A percentile compares a stretch with the other conserved stretches of the same genome.
These are phyloP conservation scores for Penicillium sp. DNA, from an alignment of 2,329 filamentous ascomycete species.

Conservation along the genomic window DNA sequence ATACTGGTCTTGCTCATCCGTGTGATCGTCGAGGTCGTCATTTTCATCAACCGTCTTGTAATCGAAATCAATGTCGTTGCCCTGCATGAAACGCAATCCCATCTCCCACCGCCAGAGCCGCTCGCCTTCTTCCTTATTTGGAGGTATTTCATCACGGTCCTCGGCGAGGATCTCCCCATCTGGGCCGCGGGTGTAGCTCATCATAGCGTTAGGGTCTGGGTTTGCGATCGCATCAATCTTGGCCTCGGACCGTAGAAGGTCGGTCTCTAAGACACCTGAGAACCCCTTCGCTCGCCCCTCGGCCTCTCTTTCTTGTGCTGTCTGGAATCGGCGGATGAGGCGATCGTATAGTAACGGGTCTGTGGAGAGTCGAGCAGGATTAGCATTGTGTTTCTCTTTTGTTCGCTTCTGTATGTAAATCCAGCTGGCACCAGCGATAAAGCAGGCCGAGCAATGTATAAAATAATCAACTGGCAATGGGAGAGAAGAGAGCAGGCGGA, in stretches of 20 bases:
- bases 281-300: conserved; percentile 69
- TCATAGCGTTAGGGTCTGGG: conserved; percentile 44
- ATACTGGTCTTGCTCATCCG: conserved; percentile 62
- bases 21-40: conserved; percentile 60
- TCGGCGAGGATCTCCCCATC: conserved; percentile 52
- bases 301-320: conserved; percentile 60
- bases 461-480: conserved; percentile 12
- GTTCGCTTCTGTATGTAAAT: conserved; percentile 7
- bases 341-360: conserved; percentile 77
- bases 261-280: conserved; percentile 67
- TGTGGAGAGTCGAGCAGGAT: conserved; percentile 23
- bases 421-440: conserved; percentile 5
- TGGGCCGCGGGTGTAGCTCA: conserved; percentile 44
- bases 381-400: conserved; percentile 20
- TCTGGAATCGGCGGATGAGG: conserved; percentile 68
- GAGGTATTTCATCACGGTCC: conserved; percentile 50
- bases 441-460: neutral
- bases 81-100: conserved; percentile 63
- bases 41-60: conserved; percentile 63
- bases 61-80: conserved; percentile 69
- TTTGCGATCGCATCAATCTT: conserved; percentile 57
- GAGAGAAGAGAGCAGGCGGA: conserved; percentile 33
- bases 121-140: conserved; percentile 57
- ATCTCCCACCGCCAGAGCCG: conserved; percentile 65
- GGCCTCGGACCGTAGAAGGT: conserved; percentile 66